Base-by-base conservation (phyloP, 1,139 yeast species). In the Trichomonascaceae sp. region DNA sequence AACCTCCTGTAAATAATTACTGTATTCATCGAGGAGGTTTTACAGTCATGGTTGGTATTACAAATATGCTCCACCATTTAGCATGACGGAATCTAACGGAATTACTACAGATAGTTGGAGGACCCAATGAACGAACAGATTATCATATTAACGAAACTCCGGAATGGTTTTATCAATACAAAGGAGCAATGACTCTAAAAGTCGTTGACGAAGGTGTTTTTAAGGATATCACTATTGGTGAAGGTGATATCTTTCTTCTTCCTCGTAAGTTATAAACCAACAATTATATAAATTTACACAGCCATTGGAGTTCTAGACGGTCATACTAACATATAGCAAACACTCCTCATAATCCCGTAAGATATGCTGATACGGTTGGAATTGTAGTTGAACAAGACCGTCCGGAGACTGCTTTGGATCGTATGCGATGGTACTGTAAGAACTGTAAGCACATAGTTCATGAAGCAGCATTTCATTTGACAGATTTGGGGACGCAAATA, bases 71-170 rank as follows among this genome's bases (percentile, higher is more conserved):
- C 12, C 32, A 8, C 27, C 27, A 27, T 27, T 6, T 27, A 3
- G 32, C 32, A 36, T 47, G 50, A 36, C 18, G 30, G 50, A 10
- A 18, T n/a, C 18, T 24, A 47, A 36, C 44, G 50, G 45, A 38
- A 30, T 32, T 38, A n/a, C 50, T 45, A 17, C n/a, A 70, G 73
- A 77, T 82, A 51, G 96, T 91, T 1, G 97, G 97, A 7, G 98
- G 97, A 0, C 97, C 97, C 1, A 91, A 91, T 68, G 95, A 85
- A 64, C 77, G 97, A 57, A 89, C 96, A 0, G 97, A 91, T 67
- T 91, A 88, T 69, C 98, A 91, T 66, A 81, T 91, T 53, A 91
- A 91, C 66, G 95, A 88, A 63, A 91, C 97, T 0, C 97, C 97
- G 0, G 97, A 90, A 65, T 91, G 90, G 80, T 91, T 91, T 69